Percentiles rank a stretch among this genome's conserved stretches.
phyloP scores from a whole-genome alignment of 148 eudicot genomes.

The Chenopodium quinoa region DNA sequence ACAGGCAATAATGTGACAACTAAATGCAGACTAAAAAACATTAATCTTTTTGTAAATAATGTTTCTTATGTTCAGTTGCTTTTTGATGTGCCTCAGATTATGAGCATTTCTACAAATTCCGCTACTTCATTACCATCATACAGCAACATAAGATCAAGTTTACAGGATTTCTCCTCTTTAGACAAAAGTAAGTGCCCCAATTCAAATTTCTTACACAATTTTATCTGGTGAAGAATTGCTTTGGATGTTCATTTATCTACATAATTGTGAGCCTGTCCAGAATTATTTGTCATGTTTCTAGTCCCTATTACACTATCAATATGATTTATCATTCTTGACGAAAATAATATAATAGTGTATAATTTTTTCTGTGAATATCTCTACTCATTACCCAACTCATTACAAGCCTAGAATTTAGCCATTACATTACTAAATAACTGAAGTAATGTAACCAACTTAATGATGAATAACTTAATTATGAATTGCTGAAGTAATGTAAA shows the following conservation, averaged over 20 bases:
- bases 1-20: not conserved
- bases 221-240: not conserved
- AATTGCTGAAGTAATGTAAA: not conserved
- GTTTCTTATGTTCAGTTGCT: not conserved
- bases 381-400: too few relatives aligned
- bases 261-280: not conserved
- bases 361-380: not conserved
- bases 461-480: too few relatives aligned
- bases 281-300: not conserved
- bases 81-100: constrained; percentile 6
- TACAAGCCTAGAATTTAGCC: not conserved
- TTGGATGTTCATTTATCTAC: not conserved
- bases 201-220: not conserved
- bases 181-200: constrained; percentile 22
- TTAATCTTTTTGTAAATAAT: too few relatives aligned
- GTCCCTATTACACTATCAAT: not conserved
- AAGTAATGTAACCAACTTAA: too few relatives aligned
- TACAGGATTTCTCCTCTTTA: constrained; percentile 9
- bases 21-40: not conserved
- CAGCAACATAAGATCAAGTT: constrained; percentile 15
- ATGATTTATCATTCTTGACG: not conserved
- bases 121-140: not conserved
- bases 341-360: not conserved
- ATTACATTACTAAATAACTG: too few relatives aligned
- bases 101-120: constrained; percentile 16